Evolutionary conservation across 345 rosid genomes (phyloP).

Genomic region (Salix brachista): DNA sequence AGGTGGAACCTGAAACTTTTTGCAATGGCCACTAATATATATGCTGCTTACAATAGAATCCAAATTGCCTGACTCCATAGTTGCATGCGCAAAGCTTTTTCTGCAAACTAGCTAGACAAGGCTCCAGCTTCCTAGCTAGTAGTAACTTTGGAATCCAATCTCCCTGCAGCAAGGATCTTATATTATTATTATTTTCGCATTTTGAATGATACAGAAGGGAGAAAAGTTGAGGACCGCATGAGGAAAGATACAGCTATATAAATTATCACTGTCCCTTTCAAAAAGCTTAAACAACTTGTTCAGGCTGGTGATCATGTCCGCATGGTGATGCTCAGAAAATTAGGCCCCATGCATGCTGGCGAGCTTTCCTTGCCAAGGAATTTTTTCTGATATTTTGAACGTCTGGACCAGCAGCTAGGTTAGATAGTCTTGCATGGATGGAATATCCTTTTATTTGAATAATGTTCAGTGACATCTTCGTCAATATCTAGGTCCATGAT

Average conservation of each 20-base stretch:
- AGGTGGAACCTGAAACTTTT: not conserved
- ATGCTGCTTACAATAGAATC: not conserved
- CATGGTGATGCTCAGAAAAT: constrained; percentile 23
- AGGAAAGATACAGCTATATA: not conserved
- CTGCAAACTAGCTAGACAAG: not conserved
- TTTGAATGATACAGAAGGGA: not conserved
- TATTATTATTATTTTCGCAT: not conserved
- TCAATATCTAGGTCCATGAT: not conserved
- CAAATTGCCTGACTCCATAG: not conserved
- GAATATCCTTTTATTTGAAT: not conserved
- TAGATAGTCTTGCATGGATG: not conserved
- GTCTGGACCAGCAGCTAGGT: not conserved
- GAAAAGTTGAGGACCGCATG: not conserved
- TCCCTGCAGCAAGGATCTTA: not conserved
- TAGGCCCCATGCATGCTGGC: constrained; percentile 25
- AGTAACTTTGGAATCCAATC: not conserved
- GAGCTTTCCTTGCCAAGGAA: not conserved
- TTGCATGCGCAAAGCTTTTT: not conserved
- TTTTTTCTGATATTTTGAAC: not conserved
- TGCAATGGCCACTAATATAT: not conserved
- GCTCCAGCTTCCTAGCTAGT: not conserved
- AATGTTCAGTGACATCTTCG: not conserved
- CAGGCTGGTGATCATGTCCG: constrained; percentile 24
- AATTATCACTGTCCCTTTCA: not conserved
- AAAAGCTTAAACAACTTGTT: not conserved